These are phyloP conservation scores for Talaromyces sp. DNA, from an alignment of 2,329 filamentous ascomycete species.

Conservation along the genomic window DNA sequence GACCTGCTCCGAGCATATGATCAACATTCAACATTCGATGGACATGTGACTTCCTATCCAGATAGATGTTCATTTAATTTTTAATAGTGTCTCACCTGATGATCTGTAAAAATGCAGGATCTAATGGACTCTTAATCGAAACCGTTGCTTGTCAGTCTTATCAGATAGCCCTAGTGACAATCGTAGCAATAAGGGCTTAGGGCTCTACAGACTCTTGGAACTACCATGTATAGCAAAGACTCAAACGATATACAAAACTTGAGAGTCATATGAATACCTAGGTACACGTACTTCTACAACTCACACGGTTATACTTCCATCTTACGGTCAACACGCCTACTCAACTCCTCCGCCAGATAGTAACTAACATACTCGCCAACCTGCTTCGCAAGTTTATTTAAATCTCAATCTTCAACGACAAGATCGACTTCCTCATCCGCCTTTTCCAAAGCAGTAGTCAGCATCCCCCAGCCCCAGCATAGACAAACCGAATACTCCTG, in stretches of 20 bases:
- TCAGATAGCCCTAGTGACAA: not conserved
- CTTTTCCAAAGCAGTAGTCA: constrained; percentile 2
- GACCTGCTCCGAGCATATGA: not conserved
- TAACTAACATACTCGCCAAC: not conserved
- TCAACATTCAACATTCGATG: not conserved
- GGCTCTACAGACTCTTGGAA: not conserved
- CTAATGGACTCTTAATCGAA: not conserved
- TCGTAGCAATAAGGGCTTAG: not conserved
- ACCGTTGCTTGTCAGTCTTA: not conserved
- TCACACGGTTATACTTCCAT: not conserved
- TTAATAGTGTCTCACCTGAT: not conserved
- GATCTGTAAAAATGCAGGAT: not conserved
- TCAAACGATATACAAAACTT: not conserved
- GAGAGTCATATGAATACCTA: not conserved
- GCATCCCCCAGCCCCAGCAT: constrained; percentile 16
- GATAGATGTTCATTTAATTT: not conserved
- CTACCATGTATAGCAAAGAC: not conserved
- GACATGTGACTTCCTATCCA: not conserved
- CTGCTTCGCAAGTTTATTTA: not conserved
- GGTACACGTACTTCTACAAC: not conserved
- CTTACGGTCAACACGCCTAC: not conserved
- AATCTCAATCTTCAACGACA: not conserved
- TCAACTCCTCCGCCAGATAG: not conserved
- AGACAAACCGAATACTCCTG: constrained; percentile 35
- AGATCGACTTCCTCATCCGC: not conserved